Base-by-base conservation (phyloP, 345 rosid genomes). In the Eucalyptus tenuipes region DNA sequence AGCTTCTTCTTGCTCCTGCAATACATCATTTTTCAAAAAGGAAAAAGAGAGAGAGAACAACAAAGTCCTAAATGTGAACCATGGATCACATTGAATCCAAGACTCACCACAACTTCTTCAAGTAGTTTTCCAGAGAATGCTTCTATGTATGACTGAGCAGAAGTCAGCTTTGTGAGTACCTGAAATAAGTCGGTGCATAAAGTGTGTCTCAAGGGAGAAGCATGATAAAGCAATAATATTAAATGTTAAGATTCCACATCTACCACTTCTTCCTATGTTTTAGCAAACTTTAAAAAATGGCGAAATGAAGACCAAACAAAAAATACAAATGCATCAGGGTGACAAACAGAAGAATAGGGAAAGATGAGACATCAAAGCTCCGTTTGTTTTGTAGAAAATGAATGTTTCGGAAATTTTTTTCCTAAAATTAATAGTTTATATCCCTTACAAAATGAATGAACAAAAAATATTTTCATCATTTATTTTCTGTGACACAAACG, bases 1-100 rank as follows among this genome's bases (percentile, higher is more conserved):
- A 89, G 95, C 97, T 93, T 95, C 96, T 90, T 95, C 95, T 55
- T 93, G 93, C 91, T 93, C 96, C 99, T 96, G 88, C 88, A 90
- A 87, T 61, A 89, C 87, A 84, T 82, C 17, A 87, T 71, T 44
- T 50, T 59, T 86, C 20, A 86, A 20, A 12, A 50, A 18, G 47
- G 49, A 53, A 42, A 14, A 37, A 53, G 57, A 52, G 24, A 86
- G 44, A 89, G 79, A 75, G 88, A 71, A 89, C 47, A 87, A 89
- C 87, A 82, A 50, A 13, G 31, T 75, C 22, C 48, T 66, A 24
- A 40, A 85, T 55, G 87, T 53, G 81, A 33, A 37, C 44, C 33
- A 44, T 40, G 92, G 48, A 57, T 20, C 82, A 81, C 47, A 89
- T 53, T 49, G 44, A 68, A 50, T 50, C 55, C 8, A 49, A 68